Conservation (phyloP, 805 yeast genomes). For the Sugiyamaella qingdaonensis region DNA sequence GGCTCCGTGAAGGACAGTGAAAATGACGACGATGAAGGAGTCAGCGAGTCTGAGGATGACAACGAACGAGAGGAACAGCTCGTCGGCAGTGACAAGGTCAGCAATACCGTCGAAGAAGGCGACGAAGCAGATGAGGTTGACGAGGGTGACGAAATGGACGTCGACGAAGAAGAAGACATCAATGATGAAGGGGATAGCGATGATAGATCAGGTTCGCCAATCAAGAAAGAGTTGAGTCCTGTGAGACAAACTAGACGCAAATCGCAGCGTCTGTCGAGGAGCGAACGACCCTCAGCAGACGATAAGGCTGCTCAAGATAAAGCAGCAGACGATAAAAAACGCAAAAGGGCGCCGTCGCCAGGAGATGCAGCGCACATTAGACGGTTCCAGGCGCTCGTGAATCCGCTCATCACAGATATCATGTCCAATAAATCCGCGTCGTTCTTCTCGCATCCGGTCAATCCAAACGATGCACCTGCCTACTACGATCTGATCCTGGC, state of each 20-base stretch:
- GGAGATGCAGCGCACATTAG: constrained; percentile 35
- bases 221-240: background rate
- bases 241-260: background rate
- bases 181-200: background rate
- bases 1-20: constrained; percentile 3
- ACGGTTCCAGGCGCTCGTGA: constrained; percentile 57
- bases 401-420: constrained; percentile 58
- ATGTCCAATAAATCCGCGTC: constrained; percentile 70
- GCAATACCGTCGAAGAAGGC: constrained; percentile 6
- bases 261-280: background rate
- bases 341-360: constrained; percentile 19
- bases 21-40: background rate
- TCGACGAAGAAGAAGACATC: constrained; percentile 7
- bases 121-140: constrained; percentile 7
- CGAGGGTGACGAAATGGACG: constrained; percentile 12
- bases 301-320: background rate
- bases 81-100: constrained; percentile 7
- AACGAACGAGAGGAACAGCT: constrained; percentile 7
- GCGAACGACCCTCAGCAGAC: background rate
- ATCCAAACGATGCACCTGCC: constrained; percentile 61
- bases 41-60: background rate
- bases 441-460: constrained; percentile 68
- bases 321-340: constrained; percentile 6
- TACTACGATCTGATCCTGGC: constrained; percentile 56
- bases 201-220: background rate